Percentiles rank a stretch among this genome's conserved stretches.
phyloP scores from a whole-genome alignment of 2,329 filamentous ascomycete genomes.

The Aspergillus hiratsukae region DNA sequence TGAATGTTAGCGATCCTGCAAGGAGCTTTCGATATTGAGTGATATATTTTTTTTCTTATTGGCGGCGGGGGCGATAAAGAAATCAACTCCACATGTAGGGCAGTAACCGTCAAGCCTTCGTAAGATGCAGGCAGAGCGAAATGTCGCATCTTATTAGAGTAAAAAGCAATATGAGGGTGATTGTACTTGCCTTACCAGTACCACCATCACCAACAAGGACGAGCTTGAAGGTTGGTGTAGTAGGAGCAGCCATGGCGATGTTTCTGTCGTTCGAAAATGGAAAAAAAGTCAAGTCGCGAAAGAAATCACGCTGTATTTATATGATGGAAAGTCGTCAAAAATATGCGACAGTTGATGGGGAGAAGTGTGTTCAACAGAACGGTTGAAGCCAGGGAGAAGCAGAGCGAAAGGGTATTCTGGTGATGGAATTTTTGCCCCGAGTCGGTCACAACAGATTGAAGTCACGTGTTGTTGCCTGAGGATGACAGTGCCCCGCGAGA shows the following conservation, averaged over 20 bases:
- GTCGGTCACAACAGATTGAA: constrained; percentile 17
- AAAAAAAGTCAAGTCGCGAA: constrained; percentile 11
- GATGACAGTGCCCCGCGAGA: constrained; percentile 17
- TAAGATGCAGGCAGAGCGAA: not conserved
- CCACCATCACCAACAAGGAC: constrained; percentile 99
- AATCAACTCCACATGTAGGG: constrained; percentile 8
- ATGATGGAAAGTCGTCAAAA: constrained; percentile 17
- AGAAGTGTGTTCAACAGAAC: constrained; percentile 14
- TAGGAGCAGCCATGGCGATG: constrained; percentile 58
- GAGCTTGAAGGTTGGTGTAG: constrained; percentile 91
- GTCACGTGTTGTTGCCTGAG: constrained; percentile 20
- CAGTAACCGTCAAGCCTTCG: not conserved
- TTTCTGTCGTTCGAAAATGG: constrained; percentile 17
- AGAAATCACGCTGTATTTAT: constrained; percentile 8
- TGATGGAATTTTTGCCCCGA: constrained; percentile 28
- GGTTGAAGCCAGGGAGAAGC: constrained; percentile 23
- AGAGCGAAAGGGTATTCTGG: constrained; percentile 23
- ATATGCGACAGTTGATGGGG: constrained; percentile 17
- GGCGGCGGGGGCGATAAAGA: constrained; percentile 20
- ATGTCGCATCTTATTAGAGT: not conserved
- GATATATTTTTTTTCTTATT: constrained; percentile 25
- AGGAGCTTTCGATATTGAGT: constrained; percentile 13
- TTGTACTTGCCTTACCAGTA: constrained; percentile 85
- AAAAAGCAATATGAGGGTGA: constrained; percentile 7
- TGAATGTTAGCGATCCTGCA: constrained; percentile 19